Conservation (phyloP, 345 rosid species). For the Eucalyptus erythrocorys region DNA sequence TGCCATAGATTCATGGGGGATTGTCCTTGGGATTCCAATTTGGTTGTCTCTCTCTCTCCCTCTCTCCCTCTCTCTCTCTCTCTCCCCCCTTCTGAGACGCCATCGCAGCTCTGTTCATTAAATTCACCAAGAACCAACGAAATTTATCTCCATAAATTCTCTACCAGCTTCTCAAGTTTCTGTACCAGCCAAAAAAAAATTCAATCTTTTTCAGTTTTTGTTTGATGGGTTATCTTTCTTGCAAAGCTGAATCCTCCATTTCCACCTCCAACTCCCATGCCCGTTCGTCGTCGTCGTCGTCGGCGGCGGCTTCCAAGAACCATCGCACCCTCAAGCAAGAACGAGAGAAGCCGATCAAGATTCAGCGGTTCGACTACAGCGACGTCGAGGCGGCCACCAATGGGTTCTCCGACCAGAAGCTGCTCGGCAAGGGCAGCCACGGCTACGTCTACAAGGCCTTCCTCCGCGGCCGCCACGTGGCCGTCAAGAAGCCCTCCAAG, state of each 20-base stretch:
- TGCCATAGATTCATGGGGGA: not conserved
- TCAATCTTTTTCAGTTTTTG: not conserved
- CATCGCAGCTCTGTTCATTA: not conserved
- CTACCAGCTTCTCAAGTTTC: not conserved
- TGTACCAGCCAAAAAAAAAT: not conserved
- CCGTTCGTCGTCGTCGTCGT: slow-evolving; percentile 11
- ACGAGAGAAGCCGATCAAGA: slow-evolving; percentile 29
- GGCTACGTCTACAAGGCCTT: slow-evolving; percentile 92
- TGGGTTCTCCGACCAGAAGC: slow-evolving; percentile 70
- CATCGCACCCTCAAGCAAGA: not conserved
- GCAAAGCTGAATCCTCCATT: slow-evolving; percentile 54
- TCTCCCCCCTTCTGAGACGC: not conserved
- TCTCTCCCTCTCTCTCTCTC: not conserved
- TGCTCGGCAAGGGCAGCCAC: slow-evolving; percentile 95
- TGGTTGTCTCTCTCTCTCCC: not conserved
- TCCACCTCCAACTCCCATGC: slow-evolving; percentile 10
- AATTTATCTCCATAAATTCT: not conserved
- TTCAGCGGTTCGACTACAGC: slow-evolving; percentile 70
- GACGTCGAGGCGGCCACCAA: slow-evolving; percentile 92
- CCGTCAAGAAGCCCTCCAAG: slow-evolving; percentile 74
- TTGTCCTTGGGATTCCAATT: slow-evolving; percentile 13
- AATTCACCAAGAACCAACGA: not conserved
- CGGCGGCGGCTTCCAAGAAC: slow-evolving; percentile 20
- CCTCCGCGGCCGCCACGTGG: slow-evolving; percentile 78
- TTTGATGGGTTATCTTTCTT: slow-evolving; percentile 79